Conservation (phyloP, 139 green algal genomes). For the Medakamo hakoo region DNA sequence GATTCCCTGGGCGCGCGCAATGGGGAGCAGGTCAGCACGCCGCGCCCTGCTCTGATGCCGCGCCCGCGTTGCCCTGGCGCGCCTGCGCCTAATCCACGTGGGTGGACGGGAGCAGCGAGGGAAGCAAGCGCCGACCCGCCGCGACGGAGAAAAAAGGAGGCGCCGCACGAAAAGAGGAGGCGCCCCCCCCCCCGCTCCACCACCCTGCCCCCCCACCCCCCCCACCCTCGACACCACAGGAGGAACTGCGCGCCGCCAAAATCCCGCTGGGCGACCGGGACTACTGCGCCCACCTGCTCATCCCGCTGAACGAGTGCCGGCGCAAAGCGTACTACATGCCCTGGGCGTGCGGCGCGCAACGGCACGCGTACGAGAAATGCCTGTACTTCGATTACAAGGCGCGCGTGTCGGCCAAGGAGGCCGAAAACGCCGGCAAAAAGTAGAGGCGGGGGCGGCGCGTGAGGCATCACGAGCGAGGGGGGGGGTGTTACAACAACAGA, state of each 20-base stretch:
- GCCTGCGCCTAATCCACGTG: not conserved
- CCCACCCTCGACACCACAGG: slow-evolving; percentile 25
- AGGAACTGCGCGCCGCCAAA: slow-evolving; percentile 61
- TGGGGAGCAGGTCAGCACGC: too few species aligned
- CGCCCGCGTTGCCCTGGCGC: too few species aligned
- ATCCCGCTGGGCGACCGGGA: slow-evolving; percentile 63
- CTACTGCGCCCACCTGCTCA: slow-evolving; percentile 76
- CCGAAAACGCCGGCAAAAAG: not conserved
- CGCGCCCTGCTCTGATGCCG: too few species aligned
- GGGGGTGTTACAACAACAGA: not conserved
- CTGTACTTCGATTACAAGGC: slow-evolving; percentile 64
- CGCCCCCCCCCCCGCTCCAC: not conserved
- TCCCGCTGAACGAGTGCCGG: slow-evolving; percentile 82
- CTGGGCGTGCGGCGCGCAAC: slow-evolving; percentile 61
- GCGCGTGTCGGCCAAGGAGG: slow-evolving; percentile 9
- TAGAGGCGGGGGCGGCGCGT: not conserved
- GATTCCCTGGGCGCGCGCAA: too few species aligned
- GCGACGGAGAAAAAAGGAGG: not conserved
- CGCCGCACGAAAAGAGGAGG: too few species aligned
- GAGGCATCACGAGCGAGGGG: too few species aligned
- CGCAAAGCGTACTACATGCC: slow-evolving; percentile 37
- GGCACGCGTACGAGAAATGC: slow-evolving; percentile 69
- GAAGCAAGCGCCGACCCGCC: too few species aligned
- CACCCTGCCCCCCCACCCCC: not conserved
- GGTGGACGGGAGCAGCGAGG: not conserved